Base-by-base conservation (phyloP, 2,329 filamentous ascomycete species). In the Microcyclosporella mali region DNA sequence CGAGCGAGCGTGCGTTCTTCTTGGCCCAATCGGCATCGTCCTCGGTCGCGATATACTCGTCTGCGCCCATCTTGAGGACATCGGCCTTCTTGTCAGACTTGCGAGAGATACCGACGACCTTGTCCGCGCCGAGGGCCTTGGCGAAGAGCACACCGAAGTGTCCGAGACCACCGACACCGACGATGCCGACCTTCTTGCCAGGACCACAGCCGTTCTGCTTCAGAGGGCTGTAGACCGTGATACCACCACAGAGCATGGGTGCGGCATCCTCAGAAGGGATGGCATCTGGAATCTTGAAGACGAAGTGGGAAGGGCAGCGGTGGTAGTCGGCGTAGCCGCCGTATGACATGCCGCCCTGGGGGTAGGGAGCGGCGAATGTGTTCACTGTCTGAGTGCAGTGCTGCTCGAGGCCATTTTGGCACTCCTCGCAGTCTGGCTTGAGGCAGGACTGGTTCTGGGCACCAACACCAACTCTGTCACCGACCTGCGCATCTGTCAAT, bases 221-320 rank as follows among this genome's bases (percentile, higher is more conserved):
- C 12, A 92, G 65, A 0, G 86, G 85, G 3, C 76, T 75, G 59
- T 77, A 92, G 0, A 82, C 75, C 0, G 86, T 92, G 40, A 90
- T 73, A 1, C 87, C 86, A 1, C 80, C 86, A 58, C 86, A 90
- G 19, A 90, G 72, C 70, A 92, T 79, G 1, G 85, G 85, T 1
- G 84, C 77, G 1, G 75, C 77, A 44, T 73, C 68, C 8, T 69
- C 70, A 21, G 66, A 71, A 1, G 64, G 55, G 19, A 81, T 49
- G 0, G 47, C 58, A 11, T 73, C 69, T 0, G 78, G 78, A 45
- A 81, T 79, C 56, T 67, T 71, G 55, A 79, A 66, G 0, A 72
- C 73, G 51, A 86, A 88, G 52, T 77, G 74, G 3, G 40, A 47
- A 7, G 53, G 51, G 9, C 49, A 48, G 15, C 80, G 71, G 57